Evolutionary conservation across 2,329 filamentous ascomycete species (phyloP).

Genomic region (Pyrenophora seminiperda): DNA sequence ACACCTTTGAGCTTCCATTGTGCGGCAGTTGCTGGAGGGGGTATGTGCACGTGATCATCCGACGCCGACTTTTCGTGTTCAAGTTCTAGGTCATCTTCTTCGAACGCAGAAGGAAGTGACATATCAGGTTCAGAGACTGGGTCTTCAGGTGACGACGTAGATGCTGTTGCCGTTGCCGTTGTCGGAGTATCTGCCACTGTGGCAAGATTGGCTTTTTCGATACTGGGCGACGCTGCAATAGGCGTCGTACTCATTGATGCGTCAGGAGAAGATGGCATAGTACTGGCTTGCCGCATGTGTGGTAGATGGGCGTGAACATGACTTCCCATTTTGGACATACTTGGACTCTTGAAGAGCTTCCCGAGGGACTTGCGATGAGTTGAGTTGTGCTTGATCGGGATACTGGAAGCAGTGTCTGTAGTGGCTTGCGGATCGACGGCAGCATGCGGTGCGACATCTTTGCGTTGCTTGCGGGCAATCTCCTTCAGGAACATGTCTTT

Average conservation of each 20-base stretch:
- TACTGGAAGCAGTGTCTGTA: slow-evolving; percentile 21
- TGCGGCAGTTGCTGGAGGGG: slow-evolving; percentile 72
- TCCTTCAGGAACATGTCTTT: slow-evolving; percentile 87
- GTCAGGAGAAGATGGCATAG: slow-evolving; percentile 54
- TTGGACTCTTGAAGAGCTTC: slow-evolving; percentile 67
- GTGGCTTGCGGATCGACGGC: slow-evolving; percentile 43
- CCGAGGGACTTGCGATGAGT: slow-evolving; percentile 57
- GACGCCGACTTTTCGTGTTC: slow-evolving; percentile 37
- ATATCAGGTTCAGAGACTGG: slow-evolving; percentile 43
- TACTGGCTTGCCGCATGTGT: slow-evolving; percentile 41
- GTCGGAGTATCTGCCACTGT: slow-evolving; percentile 24
- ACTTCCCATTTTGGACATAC: slow-evolving; percentile 63
- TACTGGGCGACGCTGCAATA: slow-evolving; percentile 51
- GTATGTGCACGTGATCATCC: slow-evolving; percentile 46
- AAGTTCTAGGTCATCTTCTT: slow-evolving; percentile 28
- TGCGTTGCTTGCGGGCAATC: slow-evolving; percentile 64
- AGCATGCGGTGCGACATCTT: slow-evolving; percentile 44
- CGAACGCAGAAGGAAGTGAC: slow-evolving; percentile 30
- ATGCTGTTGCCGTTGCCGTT: slow-evolving; percentile 8
- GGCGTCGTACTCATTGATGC: slow-evolving; percentile 49
- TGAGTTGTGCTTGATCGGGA: slow-evolving; percentile 42
- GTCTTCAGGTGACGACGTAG: slow-evolving; percentile 20
- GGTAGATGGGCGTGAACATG: slow-evolving; percentile 47
- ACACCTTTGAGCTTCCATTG: slow-evolving; percentile 99
- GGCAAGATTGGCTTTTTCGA: slow-evolving; percentile 46